Evolutionary conservation across 768 basidiomycete species (phyloP).

Genomic region (Cubamyces sp.): DNA sequence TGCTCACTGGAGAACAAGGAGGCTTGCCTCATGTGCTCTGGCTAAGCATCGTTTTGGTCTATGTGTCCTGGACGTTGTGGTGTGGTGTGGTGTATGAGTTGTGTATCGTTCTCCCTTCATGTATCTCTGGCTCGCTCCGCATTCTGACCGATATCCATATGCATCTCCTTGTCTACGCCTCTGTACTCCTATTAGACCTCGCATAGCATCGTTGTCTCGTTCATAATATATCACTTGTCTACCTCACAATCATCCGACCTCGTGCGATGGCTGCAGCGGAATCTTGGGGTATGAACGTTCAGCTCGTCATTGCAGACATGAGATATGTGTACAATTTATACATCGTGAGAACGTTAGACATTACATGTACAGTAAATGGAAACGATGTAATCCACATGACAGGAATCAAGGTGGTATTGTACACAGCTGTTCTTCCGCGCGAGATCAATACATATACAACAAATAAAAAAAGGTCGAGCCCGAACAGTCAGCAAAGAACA

Average conservation of each 20-base stretch:
- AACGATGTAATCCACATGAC: too few relatives aligned
- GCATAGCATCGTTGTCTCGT: background rate
- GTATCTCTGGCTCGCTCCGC: conserved; percentile 13
- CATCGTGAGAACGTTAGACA: too few relatives aligned
- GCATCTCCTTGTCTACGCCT: conserved; percentile 3
- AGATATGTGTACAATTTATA: background rate
- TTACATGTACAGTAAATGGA: too few relatives aligned
- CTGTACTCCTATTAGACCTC: conserved; percentile 15
- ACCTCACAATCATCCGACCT: background rate
- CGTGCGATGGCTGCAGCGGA: background rate
- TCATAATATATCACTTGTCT: background rate
- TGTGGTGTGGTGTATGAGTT: conserved; percentile 11
- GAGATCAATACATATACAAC: background rate
- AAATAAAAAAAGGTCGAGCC: background rate
- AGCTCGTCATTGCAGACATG: background rate
- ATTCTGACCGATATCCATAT: conserved; percentile 5
- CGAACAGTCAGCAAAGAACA: too few relatives aligned
- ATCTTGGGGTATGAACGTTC: too few relatives aligned
- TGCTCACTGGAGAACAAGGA: conserved; percentile 96
- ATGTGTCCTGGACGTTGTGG: background rate
- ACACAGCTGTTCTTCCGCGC: background rate
- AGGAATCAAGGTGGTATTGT: background rate
- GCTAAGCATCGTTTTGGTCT: conserved; percentile 42
- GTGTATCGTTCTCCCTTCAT: background rate
- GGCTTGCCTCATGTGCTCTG: conserved; percentile 91